A percentile compares a stretch with the other conserved stretches of the same genome.
Conservation (phyloP, 2,329 filamentous ascomycete species). For the Exophiala viscosa region DNA sequence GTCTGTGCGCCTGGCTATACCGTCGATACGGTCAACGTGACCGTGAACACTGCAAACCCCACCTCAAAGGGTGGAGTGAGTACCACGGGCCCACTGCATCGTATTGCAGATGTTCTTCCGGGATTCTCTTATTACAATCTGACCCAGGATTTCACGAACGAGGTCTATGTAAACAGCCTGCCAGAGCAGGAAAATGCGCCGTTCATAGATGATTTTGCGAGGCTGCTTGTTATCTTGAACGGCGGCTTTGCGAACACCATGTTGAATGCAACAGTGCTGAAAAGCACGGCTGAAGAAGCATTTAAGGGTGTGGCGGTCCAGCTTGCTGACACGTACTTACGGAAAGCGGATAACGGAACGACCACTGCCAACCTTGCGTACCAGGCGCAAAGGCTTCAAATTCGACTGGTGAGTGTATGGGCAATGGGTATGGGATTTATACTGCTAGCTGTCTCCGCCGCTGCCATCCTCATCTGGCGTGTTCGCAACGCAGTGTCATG, state of each 20-base stretch:
- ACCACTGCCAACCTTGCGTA: not conserved
- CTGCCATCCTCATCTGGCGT: not conserved
- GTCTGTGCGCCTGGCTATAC: constrained; percentile 8
- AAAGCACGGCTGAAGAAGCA: constrained; percentile 1
- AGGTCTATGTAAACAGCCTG: not conserved
- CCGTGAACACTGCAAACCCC: constrained; percentile 10
- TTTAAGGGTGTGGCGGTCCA: constrained; percentile 19
- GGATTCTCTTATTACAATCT: constrained; percentile 5
- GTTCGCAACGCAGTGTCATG: not conserved
- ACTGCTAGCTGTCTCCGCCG: not conserved
- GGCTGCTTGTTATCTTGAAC: not conserved
- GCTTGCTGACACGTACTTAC: constrained; percentile 7
- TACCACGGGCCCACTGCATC: not conserved
- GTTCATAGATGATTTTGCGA: not conserved
- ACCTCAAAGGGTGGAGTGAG: constrained; percentile 1
- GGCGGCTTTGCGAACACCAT: not conserved
- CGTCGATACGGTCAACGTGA: constrained; percentile 13
- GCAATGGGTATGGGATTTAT: not conserved
- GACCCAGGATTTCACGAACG: not conserved
- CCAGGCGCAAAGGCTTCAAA: not conserved
- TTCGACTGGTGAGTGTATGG: not conserved
- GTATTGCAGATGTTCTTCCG: constrained; percentile 2
- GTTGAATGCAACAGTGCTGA: constrained; percentile 1
- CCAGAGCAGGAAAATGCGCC: not conserved
- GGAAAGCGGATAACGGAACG: not conserved